Evolutionary conservation across 495 filamentous ascomycete genomes (phyloP), one percentile per base, ranked within the genome.

Genomic region (Immersiella caudata): DNA sequence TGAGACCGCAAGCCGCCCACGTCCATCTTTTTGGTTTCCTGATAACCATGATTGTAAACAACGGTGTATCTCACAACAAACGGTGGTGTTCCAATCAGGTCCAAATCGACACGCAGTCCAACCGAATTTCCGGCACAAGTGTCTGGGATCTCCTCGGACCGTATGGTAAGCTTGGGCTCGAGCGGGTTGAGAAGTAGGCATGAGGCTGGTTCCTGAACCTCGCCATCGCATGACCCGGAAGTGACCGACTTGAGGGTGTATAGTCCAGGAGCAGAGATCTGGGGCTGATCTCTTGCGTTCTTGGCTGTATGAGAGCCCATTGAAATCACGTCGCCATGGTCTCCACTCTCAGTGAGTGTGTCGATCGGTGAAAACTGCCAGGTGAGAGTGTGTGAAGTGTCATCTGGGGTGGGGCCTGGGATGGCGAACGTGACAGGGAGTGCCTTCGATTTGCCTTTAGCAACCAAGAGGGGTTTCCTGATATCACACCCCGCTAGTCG

Each of bases 41-140:
- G 40, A 11, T 56, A 54, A 14, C 66, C 29, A 8, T 85, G 82
- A 57, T 89, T 87, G 25, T 84, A 84, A 55, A 89, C 85, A 54
- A 91, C 81, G 27, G 86, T 86, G 72, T 97, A 98, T 2, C 79
- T 78, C 25, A 99, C 81, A 8, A 81, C 79, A 79, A 98, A 99
- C 6, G 93, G 93, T 61, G 95, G 95, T 0, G 93, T 96, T 35
- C 95, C 95, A 24, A 92, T 88, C 51, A 99, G 78, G 68, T 97
- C 91, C 52, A 98, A 79, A 70, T 93, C 91, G 24, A 99, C 92
- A 12, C 89, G 84, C 46, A 98, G 83, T 24, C 95, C 95, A 68
- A 99, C 90, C 0, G 94, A 92, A 71, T 92, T 96, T 58, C 93
- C 91, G 49, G 93, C 94, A 77, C 95, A 99, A 70, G 94, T 96